Evolutionary conservation across 2,329 filamentous ascomycete genomes (phyloP).

Genomic region (Camillea tinctor): DNA sequence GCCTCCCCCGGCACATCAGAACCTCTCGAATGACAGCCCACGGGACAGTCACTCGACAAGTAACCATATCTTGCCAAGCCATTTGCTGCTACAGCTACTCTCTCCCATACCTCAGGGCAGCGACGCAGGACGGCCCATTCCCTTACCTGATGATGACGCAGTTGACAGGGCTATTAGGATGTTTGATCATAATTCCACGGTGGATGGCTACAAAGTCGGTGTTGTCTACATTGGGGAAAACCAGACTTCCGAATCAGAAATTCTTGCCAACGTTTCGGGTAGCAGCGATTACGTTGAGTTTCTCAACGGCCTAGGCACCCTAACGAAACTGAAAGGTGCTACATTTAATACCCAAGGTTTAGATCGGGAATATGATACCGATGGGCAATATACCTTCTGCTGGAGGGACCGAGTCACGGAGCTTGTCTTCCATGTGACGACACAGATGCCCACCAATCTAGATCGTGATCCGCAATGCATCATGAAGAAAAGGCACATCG

Average conservation of each 20-base stretch:
- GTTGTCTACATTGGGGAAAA: slow-evolving; percentile 90
- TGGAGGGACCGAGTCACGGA: slow-evolving; percentile 96
- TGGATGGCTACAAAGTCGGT: slow-evolving; percentile 94
- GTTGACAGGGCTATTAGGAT: slow-evolving; percentile 71
- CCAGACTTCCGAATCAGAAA: slow-evolving; percentile 79
- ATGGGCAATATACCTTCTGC: slow-evolving; percentile 86
- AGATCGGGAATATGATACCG: slow-evolving; percentile 71
- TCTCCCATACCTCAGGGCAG: slow-evolving; percentile 59
- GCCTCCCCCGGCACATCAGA: slow-evolving; percentile 57
- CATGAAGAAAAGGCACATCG: slow-evolving; percentile 90
- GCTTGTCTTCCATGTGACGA: slow-evolving; percentile 92
- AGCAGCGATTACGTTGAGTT: slow-evolving; percentile 88
- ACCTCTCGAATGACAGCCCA: slow-evolving; percentile 46
- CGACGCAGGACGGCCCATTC: slow-evolving; percentile 66
- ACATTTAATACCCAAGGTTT: slow-evolving; percentile 92
- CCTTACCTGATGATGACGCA: slow-evolving; percentile 68
- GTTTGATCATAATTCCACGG: slow-evolving; percentile 84
- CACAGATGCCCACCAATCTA: slow-evolving; percentile 91
- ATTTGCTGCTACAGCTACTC: slow-evolving; percentile 68
- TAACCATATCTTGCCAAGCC: slow-evolving; percentile 68
- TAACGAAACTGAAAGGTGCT: slow-evolving; percentile 77
- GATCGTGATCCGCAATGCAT: slow-evolving; percentile 73
- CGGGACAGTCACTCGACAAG: slow-evolving; percentile 51
- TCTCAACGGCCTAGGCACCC: slow-evolving; percentile 74
- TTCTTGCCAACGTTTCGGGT: slow-evolving; percentile 81